Evolutionary conservation across 352 stramenopile genomes (phyloP).

Genomic region (Paralagenidium karlingii): DNA sequence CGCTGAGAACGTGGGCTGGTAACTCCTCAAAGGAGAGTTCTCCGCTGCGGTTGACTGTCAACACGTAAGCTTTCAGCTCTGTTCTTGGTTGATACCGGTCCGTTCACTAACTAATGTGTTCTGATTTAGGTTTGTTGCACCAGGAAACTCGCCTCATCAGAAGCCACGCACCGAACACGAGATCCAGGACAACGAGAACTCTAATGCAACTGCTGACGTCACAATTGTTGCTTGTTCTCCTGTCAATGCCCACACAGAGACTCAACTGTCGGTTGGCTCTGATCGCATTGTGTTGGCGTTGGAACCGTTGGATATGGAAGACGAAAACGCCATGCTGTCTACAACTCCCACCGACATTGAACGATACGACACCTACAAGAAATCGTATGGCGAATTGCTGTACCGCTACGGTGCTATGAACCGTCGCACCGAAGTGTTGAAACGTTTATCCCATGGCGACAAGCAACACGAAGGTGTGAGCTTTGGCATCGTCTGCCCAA

Average conservation of each 20-base stretch:
- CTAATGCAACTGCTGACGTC: not conserved
- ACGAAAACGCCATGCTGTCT: slow-evolving; percentile 36
- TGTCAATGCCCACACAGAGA: too few relatives aligned
- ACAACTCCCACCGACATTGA: slow-evolving; percentile 27
- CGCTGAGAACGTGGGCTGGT: too few relatives aligned
- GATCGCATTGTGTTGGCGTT: slow-evolving; percentile 42
- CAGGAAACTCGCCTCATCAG: too few relatives aligned
- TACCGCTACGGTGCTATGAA: slow-evolving; percentile 73
- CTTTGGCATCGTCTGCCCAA: slow-evolving; percentile 48
- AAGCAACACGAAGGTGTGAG: slow-evolving; percentile 34
- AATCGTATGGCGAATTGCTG: slow-evolving; percentile 64
- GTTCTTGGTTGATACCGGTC: too few relatives aligned
- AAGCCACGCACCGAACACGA: not conserved
- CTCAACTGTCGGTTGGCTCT: too few relatives aligned
- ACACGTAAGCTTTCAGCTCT: too few relatives aligned
- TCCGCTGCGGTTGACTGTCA: too few relatives aligned
- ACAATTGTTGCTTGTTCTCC: too few relatives aligned
- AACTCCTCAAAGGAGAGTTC: too few relatives aligned
- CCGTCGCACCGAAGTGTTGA: slow-evolving; percentile 57
- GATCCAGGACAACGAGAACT: not conserved
- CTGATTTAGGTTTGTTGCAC: too few relatives aligned
- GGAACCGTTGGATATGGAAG: slow-evolving; percentile 17
- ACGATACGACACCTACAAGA: slow-evolving; percentile 74
- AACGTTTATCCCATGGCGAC: slow-evolving; percentile 19
- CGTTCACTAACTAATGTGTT: too few relatives aligned